Evolutionary conservation across 108 stramenopile species (phyloP).

Genomic region (Conticribra guillardii): DNA sequence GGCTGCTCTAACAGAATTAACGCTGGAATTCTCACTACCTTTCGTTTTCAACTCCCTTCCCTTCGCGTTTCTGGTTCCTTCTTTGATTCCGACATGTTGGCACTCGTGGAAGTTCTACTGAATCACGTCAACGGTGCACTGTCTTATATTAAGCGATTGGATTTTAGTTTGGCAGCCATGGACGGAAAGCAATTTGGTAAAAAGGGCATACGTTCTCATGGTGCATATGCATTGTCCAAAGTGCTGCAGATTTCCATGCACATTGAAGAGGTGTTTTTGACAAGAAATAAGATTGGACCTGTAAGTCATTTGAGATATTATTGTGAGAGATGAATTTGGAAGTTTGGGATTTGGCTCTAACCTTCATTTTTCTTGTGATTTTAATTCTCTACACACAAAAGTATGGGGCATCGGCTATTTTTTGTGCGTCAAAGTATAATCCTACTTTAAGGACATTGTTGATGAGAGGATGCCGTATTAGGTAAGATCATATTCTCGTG

Average conservation of each 20-base stretch:
- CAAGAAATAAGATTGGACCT: constrained; percentile 41
- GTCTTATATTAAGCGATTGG: constrained; percentile 62
- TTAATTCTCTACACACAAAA: neutral
- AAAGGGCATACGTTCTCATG: constrained; percentile 74
- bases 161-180: constrained; percentile 62
- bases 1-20: constrained; percentile 59
- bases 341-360: neutral
- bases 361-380: neutral
- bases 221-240: constrained; percentile 78
- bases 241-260: constrained; percentile 59
- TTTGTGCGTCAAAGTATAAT: constrained; percentile 68
- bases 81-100: constrained; percentile 86
- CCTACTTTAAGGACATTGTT: constrained; percentile 52
- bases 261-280: constrained; percentile 73
- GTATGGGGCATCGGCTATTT: constrained; percentile 78
- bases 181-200: constrained; percentile 52
- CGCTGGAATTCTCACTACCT: constrained; percentile 68
- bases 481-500: constrained; percentile 15
- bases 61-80: constrained; percentile 74
- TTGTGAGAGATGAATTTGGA: neutral
- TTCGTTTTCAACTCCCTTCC: constrained; percentile 71
- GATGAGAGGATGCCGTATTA: constrained; percentile 74
- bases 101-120: constrained; percentile 68
- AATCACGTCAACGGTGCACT: constrained; percentile 68
- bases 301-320: constrained; percentile 7